Evolutionary conservation across 768 basidiomycete species (phyloP).

Genomic region (Serendipita indica): DNA sequence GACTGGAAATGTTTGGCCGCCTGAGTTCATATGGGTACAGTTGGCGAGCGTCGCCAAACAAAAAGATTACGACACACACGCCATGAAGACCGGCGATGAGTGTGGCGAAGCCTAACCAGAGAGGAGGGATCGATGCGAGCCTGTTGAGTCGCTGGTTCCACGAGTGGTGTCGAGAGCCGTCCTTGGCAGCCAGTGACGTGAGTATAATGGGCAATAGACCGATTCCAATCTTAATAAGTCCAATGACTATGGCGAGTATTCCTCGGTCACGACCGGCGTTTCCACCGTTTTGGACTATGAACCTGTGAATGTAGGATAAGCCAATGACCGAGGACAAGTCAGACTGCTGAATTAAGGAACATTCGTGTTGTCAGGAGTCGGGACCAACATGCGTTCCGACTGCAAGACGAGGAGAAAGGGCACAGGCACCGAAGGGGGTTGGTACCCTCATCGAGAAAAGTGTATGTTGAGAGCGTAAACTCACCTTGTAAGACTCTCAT

Average conservation of each 20-base stretch:
- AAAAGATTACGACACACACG: constrained; percentile 16
- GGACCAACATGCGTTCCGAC: background rate
- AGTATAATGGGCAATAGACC: constrained; percentile 15
- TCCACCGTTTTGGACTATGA: constrained; percentile 11
- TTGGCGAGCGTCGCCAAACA: constrained; percentile 18
- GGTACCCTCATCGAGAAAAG: no score
- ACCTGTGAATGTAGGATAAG: constrained; percentile 4
- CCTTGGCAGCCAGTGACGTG: constrained; percentile 7
- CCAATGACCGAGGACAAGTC: constrained; percentile 6
- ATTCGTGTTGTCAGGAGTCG: background rate
- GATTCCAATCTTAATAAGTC: constrained; percentile 12
- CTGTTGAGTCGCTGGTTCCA: background rate
- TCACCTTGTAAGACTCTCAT: constrained; percentile 13
- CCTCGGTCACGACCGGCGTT: constrained; percentile 16
- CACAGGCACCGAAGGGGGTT: background rate
- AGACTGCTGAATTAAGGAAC: background rate
- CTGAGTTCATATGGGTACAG: constrained; percentile 16
- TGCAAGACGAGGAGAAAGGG: background rate
- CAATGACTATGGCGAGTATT: constrained; percentile 14
- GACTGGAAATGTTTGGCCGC: constrained; percentile 9
- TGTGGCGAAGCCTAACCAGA: constrained; percentile 17
- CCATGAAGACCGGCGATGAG: constrained; percentile 16
- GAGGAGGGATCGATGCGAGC: constrained; percentile 14
- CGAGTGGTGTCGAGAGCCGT: background rate
- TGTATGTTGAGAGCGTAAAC: background rate